Conservation (phyloP, 1,284 basidiomycete species). For the Lentinula novae-zelandiae region DNA sequence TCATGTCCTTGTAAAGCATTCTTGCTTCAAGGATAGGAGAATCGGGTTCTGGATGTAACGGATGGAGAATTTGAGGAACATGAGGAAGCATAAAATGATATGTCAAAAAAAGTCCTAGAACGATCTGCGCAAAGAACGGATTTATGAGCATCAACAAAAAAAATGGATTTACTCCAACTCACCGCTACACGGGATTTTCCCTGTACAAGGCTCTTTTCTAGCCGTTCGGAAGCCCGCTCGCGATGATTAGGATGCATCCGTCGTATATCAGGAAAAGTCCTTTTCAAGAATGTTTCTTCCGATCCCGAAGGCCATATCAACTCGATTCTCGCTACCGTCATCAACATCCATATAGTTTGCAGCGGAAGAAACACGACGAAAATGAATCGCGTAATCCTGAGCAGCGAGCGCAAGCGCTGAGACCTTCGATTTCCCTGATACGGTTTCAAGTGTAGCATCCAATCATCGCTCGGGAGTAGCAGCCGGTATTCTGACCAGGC, state of each 20-base stretch:
- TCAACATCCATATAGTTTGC: conserved; percentile 1
- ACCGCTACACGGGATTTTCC: not conserved
- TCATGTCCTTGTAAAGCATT: not conserved
- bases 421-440: not conserved
- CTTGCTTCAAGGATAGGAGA: not conserved
- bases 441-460: not conserved
- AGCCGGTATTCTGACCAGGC: not conserved
- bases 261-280: not conserved
- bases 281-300: not conserved
- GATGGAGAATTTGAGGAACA: not conserved
- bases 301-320: not conserved
- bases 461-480: not conserved
- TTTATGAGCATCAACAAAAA: not conserved
- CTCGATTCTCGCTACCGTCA: conserved; percentile 5
- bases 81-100: not conserved
- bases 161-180: not conserved
- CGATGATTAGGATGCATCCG: not conserved
- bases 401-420: not conserved
- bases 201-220: not conserved
- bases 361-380: not conserved
- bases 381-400: not conserved
- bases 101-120: not conserved
- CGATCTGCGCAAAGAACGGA: not conserved
- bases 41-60: not conserved
- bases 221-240: conserved; percentile 3